These are phyloP conservation scores for Flammula alnicola DNA, from an alignment of 1,284 basidiomycete genomes.

Conservation along the genomic window DNA sequence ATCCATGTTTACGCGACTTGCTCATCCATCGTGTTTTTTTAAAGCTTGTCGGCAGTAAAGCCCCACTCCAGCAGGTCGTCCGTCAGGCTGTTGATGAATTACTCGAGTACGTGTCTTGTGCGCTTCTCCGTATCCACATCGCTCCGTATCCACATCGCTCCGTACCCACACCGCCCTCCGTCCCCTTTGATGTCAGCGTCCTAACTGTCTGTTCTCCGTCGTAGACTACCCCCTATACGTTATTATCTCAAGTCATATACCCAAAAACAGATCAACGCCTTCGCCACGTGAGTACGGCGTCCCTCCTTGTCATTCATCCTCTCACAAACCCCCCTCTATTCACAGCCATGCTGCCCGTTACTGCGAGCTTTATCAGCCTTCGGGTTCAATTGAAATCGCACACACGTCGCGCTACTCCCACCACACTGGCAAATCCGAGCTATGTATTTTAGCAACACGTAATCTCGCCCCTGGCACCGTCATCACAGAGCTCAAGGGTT, in stretches of 20 bases:
- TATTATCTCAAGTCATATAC: constrained; percentile 74
- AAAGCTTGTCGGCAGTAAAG: constrained; percentile 64
- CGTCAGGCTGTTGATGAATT: constrained; percentile 75
- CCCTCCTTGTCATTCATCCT: constrained; percentile 24
- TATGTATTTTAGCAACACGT: constrained; percentile 88
- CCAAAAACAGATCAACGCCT: constrained; percentile 84
- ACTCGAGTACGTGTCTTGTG: constrained; percentile 59
- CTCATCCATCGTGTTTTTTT: constrained; percentile 24
- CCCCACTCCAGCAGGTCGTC: constrained; percentile 55
- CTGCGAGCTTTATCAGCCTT: constrained; percentile 81
- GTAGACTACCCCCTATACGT: constrained; percentile 69
- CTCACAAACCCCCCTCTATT: constrained; percentile 32
- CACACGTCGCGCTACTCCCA: constrained; percentile 85
- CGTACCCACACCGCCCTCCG: constrained; percentile 19
- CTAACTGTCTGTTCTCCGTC: constrained; percentile 27
- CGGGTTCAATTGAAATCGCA: constrained; percentile 84
- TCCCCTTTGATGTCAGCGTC: constrained; percentile 14
- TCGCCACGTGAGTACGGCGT: constrained; percentile 70
- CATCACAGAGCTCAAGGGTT: constrained; percentile 84
- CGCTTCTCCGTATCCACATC: constrained; percentile 6
- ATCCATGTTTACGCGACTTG: constrained; percentile 35
- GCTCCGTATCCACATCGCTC: constrained; percentile 14
- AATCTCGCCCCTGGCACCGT: constrained; percentile 71
- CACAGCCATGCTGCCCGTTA: constrained; percentile 83
- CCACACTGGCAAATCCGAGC: constrained; percentile 86